Conservation (phyloP, 805 yeast genomes). For the Candida verbasci region DNA sequence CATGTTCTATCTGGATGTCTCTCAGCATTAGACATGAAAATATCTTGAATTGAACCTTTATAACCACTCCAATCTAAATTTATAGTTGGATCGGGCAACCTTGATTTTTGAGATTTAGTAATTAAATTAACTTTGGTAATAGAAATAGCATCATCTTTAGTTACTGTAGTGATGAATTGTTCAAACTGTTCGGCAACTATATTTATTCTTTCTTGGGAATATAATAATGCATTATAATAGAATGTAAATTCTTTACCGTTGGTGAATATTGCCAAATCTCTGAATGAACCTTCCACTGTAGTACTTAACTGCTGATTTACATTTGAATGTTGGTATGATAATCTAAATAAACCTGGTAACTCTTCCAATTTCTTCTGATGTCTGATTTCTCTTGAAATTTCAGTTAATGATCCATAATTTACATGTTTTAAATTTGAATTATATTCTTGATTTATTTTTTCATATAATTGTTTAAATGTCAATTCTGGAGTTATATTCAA, state of each 20-base stretch:
- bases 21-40: slow-evolving; percentile 82
- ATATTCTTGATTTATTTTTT: slow-evolving; percentile 41
- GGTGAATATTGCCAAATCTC: slow-evolving; percentile 59
- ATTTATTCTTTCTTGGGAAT: slow-evolving; percentile 61
- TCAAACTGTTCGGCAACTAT: slow-evolving; percentile 70
- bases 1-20: slow-evolving; percentile 82
- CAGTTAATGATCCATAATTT: slow-evolving; percentile 45
- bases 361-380: slow-evolving; percentile 45
- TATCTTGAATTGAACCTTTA: slow-evolving; percentile 95
- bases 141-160: slow-evolving; percentile 31
- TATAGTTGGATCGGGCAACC: slow-evolving; percentile 82
- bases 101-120: slow-evolving; percentile 56
- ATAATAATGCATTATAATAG: slow-evolving; percentile 73
- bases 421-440: slow-evolving; percentile 31
- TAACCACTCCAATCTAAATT: slow-evolving; percentile 88
- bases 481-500: slow-evolving; percentile 51
- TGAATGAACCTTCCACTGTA: slow-evolving; percentile 49
- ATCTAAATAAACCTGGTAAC: slow-evolving; percentile 60
- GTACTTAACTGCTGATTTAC: slow-evolving; percentile 40
- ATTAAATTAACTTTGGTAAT: slow-evolving; percentile 65
- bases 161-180: slow-evolving; percentile 41
- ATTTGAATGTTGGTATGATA: slow-evolving; percentile 49
- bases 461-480: slow-evolving; percentile 51
- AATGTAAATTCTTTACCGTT: slow-evolving; percentile 35
- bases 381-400: slow-evolving; percentile 51